These are phyloP conservation scores for Pestalotiopsis sp. DNA, from an alignment of 2,329 filamentous ascomycete species.

Conservation along the genomic window DNA sequence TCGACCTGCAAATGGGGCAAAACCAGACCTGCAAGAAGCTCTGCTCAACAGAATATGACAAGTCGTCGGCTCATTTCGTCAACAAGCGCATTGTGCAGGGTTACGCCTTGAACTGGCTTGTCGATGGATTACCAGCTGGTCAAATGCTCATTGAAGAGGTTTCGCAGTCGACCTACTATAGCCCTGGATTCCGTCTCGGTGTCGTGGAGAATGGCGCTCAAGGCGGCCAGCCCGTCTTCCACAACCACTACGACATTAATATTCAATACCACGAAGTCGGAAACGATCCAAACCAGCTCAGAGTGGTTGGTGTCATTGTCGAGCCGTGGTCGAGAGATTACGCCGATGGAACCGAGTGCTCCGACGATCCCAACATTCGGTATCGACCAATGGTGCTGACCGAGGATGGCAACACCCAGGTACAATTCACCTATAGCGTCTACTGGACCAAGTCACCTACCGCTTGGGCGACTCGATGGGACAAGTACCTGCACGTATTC, in stretches of 20 bases:
- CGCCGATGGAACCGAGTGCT: constrained; percentile 65
- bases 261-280: constrained; percentile 89
- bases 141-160: constrained; percentile 78
- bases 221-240: constrained; percentile 64
- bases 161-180: constrained; percentile 82
- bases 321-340: constrained; percentile 74
- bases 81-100: constrained; percentile 81
- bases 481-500: constrained; percentile 97
- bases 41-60: constrained; percentile 68
- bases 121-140: constrained; percentile 91
- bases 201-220: constrained; percentile 45
- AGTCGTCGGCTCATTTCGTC: constrained; percentile 73
- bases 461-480: constrained; percentile 96
- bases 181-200: constrained; percentile 86
- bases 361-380: constrained; percentile 47
- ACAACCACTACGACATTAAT: constrained; percentile 95
- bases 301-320: constrained; percentile 91
- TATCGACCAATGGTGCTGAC: constrained; percentile 58
- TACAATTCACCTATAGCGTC: constrained; percentile 90
- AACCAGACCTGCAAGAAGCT: constrained; percentile 88
- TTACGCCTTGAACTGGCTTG: constrained; percentile 93
- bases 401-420: constrained; percentile 57
- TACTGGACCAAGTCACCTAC: constrained; percentile 84
- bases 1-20: constrained; percentile 81
- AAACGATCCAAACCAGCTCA: constrained; percentile 67